phyloP scores from a whole-genome alignment of 192 early-diverging fungal species.

The Coemansia sp. region DNA sequence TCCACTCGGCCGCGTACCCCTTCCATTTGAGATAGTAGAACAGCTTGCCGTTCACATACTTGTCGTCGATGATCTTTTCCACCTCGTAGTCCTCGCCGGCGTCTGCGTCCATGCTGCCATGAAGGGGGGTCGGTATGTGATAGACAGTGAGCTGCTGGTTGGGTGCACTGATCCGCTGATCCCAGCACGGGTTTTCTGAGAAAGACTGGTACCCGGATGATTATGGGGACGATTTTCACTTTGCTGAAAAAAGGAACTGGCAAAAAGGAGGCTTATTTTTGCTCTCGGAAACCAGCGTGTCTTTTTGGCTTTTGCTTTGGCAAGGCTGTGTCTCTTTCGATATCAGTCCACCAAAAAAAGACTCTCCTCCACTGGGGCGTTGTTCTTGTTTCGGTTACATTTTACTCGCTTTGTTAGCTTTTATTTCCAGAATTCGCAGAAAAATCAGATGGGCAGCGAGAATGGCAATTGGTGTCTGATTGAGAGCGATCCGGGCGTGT shows the following conservation, averaged over 20 bases:
- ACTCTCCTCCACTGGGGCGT: too few relatives aligned
- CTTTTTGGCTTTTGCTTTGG: not conserved
- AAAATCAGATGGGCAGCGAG: slow-evolving; percentile 41
- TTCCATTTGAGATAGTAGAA: slow-evolving; percentile 39
- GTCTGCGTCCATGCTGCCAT: not conserved
- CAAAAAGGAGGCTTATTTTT: not conserved
- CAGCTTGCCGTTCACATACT: slow-evolving; percentile 2
- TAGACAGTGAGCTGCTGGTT: too few relatives aligned
- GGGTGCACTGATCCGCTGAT: not conserved
- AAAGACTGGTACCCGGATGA: too few relatives aligned
- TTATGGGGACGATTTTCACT: too few relatives aligned
- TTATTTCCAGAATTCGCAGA: too few relatives aligned
- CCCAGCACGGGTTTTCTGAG: too few relatives aligned
- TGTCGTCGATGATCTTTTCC: slow-evolving; percentile 30
- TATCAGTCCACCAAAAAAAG: too few relatives aligned
- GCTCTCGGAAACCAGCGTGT: too few relatives aligned
- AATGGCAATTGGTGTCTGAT: slow-evolving; percentile 82
- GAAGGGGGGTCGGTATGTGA: too few relatives aligned
- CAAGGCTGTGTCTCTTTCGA: not conserved
- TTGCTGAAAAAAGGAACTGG: not conserved
- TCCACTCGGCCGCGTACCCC: slow-evolving; percentile 18
- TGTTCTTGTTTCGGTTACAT: too few relatives aligned
- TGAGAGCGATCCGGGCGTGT: slow-evolving; percentile 85
- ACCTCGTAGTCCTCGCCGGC: slow-evolving; percentile 19
- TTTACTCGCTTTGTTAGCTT: too few relatives aligned